Base-by-base conservation (phyloP, 1,284 basidiomycete species). In the Pseudozyma pruni region DNA sequence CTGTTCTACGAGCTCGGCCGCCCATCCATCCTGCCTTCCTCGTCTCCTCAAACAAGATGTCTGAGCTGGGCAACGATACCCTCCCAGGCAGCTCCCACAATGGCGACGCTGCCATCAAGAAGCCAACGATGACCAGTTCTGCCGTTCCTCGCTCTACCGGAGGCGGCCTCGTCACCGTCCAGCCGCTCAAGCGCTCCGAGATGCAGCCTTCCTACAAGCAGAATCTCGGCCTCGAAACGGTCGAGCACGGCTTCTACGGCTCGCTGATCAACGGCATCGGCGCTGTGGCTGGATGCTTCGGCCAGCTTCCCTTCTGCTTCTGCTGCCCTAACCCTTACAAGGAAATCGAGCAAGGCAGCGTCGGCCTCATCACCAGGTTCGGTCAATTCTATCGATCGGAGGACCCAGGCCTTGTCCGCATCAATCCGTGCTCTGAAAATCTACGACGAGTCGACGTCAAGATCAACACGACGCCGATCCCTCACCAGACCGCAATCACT, bases 331-430 rank as follows among this genome's bases (percentile, higher is more conserved):
- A 86, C 76, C 86, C 86, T 0, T 87, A 83, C 85, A 86, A 88
- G 52, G 87, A 90, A 62, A 90, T 92, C 49, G 85, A 89, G 34
- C 92, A 94, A 85, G 92, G 91, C 86, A 90, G 90, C 43, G 93
- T 96, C 70, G 94, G 94, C 54, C 87, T 98, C 51, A 89, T 98
- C 77, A 89, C 90, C 9, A 44, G 93, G 53, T 96, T 96, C 81
- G 93, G 94, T 57, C 88, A 94, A 82, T 96, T 95, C 86, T 94
- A 94, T 88, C 91, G 91, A 83, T 89, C 91, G 7, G 93, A 95
- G 70, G 94, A 97, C 82, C 94, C 94, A 1, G 94, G 94, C 72
- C 87, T 97, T 20, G 90, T 91, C 49, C 88, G 92, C 76, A 89
- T 97, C 83, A 97, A 98, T 81, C 91, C 94, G 56, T 95, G 93